Evolutionary conservation across 148 eudicot genomes (phyloP).

Genomic region (Vaccinium vitisidaea): DNA sequence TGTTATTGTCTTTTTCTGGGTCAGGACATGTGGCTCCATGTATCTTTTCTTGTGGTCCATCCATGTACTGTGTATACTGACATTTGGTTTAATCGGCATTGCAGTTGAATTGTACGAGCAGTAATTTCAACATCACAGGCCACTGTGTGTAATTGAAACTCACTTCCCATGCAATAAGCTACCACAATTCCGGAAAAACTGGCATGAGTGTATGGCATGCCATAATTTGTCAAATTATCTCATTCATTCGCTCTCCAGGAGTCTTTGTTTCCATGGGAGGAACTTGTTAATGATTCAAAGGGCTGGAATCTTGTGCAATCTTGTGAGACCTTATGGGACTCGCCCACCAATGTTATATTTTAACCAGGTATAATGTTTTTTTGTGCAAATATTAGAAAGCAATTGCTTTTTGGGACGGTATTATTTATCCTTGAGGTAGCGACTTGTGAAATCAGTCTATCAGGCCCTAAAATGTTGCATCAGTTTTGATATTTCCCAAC

Average conservation of each 20-base stretch:
- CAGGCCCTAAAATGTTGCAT: background rate
- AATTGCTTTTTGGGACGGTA: background rate
- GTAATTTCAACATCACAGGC: background rate
- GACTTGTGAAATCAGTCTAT: background rate
- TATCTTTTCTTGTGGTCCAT: background rate
- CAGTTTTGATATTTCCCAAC: background rate
- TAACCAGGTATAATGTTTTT: conserved; percentile 38
- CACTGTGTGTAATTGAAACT: background rate
- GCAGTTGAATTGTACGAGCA: conserved; percentile 2
- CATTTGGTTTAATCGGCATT: background rate
- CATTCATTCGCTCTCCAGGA: conserved; percentile 25
- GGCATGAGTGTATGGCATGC: conserved; percentile 35
- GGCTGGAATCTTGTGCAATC: conserved; percentile 25
- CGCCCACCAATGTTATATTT: conserved; percentile 22
- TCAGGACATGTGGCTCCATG: background rate
- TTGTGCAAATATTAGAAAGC: background rate
- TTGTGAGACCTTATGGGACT: conserved; percentile 15
- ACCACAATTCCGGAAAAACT: conserved; percentile 2
- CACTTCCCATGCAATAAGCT: background rate
- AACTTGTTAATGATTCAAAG: conserved; percentile 29
- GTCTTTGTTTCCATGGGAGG: conserved; percentile 26
- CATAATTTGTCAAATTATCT: conserved; percentile 23
- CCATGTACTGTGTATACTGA: background rate
- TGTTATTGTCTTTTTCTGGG: background rate
- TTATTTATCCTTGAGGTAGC: background rate